A percentile compares a stretch with the other conserved stretches of the same genome.
phyloP scores from a whole-genome alignment of 2,329 filamentous ascomycete species.

The Sordariomycetes sp. region DNA sequence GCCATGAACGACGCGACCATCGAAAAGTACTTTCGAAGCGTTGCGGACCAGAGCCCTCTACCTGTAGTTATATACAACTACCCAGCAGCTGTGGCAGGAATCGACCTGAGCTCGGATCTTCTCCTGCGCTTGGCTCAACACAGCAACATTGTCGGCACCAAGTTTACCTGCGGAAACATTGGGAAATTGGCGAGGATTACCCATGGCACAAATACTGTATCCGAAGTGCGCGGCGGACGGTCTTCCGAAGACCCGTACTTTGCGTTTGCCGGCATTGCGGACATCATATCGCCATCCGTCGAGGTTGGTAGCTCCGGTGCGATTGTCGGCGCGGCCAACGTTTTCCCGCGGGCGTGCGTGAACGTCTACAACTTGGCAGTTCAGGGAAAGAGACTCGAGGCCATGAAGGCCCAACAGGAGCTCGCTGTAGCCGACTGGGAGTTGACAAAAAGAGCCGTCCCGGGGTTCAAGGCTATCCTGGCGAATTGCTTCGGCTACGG shows the following conservation, averaged over 20 bases:
- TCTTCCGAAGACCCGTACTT: constrained; percentile 5
- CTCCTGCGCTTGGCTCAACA: constrained; percentile 35
- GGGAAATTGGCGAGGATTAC: constrained; percentile 48
- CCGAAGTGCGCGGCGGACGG: constrained; percentile 2
- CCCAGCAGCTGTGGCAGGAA: constrained; percentile 10
- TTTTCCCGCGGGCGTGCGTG: constrained; percentile 10
- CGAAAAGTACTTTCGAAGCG: constrained; percentile 6
- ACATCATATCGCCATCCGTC: constrained; percentile 9
- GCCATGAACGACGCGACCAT: constrained; percentile 7
- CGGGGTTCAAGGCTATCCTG: constrained; percentile 12
- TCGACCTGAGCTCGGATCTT: constrained; percentile 13
- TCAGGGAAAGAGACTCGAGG: constrained; percentile 8
- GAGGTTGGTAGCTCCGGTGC: constrained; percentile 9
- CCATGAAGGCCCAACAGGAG: constrained; percentile 8
- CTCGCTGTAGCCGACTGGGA: constrained; percentile 11
- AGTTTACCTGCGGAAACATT: constrained; percentile 42
- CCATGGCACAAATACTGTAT: constrained; percentile 18
- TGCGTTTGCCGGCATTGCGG: constrained; percentile 10
- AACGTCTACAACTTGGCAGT: constrained; percentile 11
- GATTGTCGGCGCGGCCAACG: constrained; percentile 11
- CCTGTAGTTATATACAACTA: constrained; percentile 14
- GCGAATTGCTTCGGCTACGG: constrained; percentile 44
- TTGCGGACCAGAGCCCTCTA: constrained; percentile 9
- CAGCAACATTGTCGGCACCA: constrained; percentile 54
- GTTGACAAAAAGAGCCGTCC: constrained; percentile 12